Evolutionary conservation across 306 rosid genomes (phyloP).

Genomic region (Pterocarpus macrocarpus): DNA sequence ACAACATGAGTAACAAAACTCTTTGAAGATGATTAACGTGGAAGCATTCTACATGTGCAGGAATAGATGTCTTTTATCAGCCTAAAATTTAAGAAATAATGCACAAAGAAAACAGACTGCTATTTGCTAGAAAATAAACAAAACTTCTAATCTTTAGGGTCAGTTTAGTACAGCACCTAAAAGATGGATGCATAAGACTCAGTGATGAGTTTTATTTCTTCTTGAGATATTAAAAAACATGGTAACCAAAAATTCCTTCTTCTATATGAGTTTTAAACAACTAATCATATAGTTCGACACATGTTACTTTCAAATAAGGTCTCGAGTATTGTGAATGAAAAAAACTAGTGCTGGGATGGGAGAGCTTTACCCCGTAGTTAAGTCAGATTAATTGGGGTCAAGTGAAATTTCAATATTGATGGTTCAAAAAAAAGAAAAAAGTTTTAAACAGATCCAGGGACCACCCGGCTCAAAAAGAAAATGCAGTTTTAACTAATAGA

Average conservation of each 20-base stretch:
- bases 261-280: neutral
- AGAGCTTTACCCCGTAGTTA: neutral
- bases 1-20: slow-evolving; percentile 32
- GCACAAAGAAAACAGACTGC: neutral
- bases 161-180: neutral
- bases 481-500: neutral
- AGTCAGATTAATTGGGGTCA: no score
- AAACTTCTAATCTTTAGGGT: neutral
- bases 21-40: neutral
- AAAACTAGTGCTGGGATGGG: neutral
- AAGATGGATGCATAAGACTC: neutral
- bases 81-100: neutral
- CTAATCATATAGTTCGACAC: neutral
- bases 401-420: no score
- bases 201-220: slow-evolving; percentile 12
- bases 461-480: neutral
- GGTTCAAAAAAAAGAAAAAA: no score
- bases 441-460: slow-evolving; percentile 46
- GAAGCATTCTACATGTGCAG: slow-evolving; percentile 32
- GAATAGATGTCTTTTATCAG: slow-evolving; percentile 15
- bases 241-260: slow-evolving; percentile 6
- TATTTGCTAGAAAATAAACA: neutral
- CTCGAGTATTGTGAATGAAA: neutral
- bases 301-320: neutral
- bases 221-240: slow-evolving; percentile 5